Evolutionary conservation across 495 filamentous ascomycete genomes (phyloP).

Genomic region (Trichoderma erinaceum): DNA sequence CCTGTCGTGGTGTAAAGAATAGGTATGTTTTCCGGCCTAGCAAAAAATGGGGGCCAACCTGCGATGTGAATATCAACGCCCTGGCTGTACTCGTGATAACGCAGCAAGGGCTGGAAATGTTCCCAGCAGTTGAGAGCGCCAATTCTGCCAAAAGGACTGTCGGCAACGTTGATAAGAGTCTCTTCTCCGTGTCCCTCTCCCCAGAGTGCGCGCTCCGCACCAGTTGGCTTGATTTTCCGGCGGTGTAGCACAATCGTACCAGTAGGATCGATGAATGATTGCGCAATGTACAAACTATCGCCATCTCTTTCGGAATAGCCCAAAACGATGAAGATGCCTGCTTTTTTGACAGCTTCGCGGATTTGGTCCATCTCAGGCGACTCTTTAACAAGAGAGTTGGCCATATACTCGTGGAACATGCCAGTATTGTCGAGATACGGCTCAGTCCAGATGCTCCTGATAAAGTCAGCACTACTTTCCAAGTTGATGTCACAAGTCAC

Average conservation of each 20-base stretch:
- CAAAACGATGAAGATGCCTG: slow-evolving; percentile 43
- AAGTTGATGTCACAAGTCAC: slow-evolving; percentile 25
- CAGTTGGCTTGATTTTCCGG: slow-evolving; percentile 55
- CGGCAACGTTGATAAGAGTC: slow-evolving; percentile 34
- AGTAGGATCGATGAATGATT: slow-evolving; percentile 42
- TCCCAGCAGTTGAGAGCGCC: slow-evolving; percentile 52
- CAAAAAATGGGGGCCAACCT: slow-evolving; percentile 40
- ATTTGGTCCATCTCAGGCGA: slow-evolving; percentile 47
- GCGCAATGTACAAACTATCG: slow-evolving; percentile 50
- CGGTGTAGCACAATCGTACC: slow-evolving; percentile 44
- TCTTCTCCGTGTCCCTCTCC: slow-evolving; percentile 45
- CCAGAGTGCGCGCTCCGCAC: slow-evolving; percentile 55
- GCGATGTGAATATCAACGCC: slow-evolving; percentile 52
- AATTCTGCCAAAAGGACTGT: slow-evolving; percentile 41
- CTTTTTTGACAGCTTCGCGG: slow-evolving; percentile 32
- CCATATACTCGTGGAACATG: slow-evolving; percentile 41
- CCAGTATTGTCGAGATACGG: slow-evolving; percentile 37
- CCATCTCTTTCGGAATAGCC: slow-evolving; percentile 48
- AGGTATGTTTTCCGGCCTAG: slow-evolving; percentile 26
- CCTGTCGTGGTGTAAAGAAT: slow-evolving; percentile 31
- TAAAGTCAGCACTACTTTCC: slow-evolving; percentile 21
- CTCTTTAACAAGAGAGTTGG: slow-evolving; percentile 41
- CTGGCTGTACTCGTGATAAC: slow-evolving; percentile 49
- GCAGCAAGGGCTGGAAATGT: slow-evolving; percentile 53
- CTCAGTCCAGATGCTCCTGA: slow-evolving; percentile 31